Conservation (phyloP, 2,329 filamentous ascomycete species). For the Zalaria sp. region DNA sequence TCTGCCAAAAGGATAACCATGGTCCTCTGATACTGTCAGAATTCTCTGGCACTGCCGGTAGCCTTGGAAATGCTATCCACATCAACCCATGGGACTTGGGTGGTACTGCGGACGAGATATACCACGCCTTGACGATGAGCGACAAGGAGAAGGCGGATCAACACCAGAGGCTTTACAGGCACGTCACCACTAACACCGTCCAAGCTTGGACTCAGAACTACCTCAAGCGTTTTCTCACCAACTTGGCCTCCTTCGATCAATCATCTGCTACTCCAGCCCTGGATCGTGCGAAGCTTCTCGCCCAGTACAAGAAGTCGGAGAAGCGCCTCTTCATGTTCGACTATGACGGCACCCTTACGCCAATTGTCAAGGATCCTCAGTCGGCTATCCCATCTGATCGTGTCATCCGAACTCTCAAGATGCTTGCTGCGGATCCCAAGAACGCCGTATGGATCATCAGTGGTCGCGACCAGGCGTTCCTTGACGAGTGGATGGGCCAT, state of each 20-base stretch:
- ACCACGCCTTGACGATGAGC: conserved; percentile 66
- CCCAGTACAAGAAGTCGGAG: conserved; percentile 56
- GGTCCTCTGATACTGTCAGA: conserved; percentile 89
- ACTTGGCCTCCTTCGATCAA: conserved; percentile 63
- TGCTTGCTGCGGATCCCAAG: conserved; percentile 61
- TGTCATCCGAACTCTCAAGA: conserved; percentile 65
- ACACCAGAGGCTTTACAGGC: conserved; percentile 63
- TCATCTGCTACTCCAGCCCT: conserved; percentile 67
- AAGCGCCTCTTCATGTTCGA: conserved; percentile 96
- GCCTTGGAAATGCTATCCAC: conserved; percentile 72
- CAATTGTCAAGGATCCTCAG: conserved; percentile 83
- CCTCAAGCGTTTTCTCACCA: conserved; percentile 63
- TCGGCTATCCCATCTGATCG: conserved; percentile 77
- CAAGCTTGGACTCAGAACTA: conserved; percentile 75
- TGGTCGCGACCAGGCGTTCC: conserved; percentile 81
- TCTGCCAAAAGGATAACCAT: conserved; percentile 77
- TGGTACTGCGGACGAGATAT: conserved; percentile 71
- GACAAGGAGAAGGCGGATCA: conserved; percentile 50
- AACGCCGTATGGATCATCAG: conserved; percentile 99
- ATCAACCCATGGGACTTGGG: conserved; percentile 93
- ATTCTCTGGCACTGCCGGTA: conserved; percentile 87
- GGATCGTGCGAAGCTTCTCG: conserved; percentile 57
- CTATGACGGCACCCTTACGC: conserved; percentile 92
- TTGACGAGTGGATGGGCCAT: conserved; percentile 84
- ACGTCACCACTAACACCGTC: conserved; percentile 76